These are phyloP conservation scores for Parsonsia alboflavescens DNA, from an alignment of 257 asterid species.

Conservation along the genomic window DNA sequence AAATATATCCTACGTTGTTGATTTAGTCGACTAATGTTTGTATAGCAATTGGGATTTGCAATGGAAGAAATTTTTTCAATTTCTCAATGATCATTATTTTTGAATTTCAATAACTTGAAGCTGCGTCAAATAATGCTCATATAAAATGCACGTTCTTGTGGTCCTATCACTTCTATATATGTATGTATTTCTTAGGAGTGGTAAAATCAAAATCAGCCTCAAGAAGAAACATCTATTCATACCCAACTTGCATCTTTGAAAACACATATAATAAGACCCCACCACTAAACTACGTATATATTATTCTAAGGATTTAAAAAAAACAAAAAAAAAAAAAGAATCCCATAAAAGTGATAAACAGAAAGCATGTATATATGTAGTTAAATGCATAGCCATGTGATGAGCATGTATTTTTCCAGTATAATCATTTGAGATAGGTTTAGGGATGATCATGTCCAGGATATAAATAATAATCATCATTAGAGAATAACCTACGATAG, in stretches of 20 bases:
- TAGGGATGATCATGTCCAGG: conserved; percentile 19
- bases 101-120: not conserved
- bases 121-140: conserved; percentile 4
- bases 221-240: too few species aligned
- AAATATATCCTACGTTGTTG: too few species aligned
- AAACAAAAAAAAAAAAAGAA: too few species aligned
- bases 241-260: conserved; percentile 47
- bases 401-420: too few species aligned
- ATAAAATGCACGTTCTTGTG: conserved; percentile 13
- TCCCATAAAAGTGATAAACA: too few species aligned
- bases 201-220: too few species aligned
- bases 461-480: conserved; percentile 33
- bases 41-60: not conserved
- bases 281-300: conserved; percentile 31
- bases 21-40: not conserved
- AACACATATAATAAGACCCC: conserved; percentile 32
- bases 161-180: conserved; percentile 18
- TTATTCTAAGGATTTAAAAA: too few species aligned
- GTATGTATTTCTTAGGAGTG: too few species aligned
- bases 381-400: too few species aligned
- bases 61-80: not conserved
- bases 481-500: conserved; percentile 19
- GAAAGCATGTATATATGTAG: too few species aligned
- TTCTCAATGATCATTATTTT: not conserved
- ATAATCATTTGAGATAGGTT: conserved; percentile 28